phyloP scores from a whole-genome alignment of 352 stramenopile species.

The Pythium utonaiense region DNA sequence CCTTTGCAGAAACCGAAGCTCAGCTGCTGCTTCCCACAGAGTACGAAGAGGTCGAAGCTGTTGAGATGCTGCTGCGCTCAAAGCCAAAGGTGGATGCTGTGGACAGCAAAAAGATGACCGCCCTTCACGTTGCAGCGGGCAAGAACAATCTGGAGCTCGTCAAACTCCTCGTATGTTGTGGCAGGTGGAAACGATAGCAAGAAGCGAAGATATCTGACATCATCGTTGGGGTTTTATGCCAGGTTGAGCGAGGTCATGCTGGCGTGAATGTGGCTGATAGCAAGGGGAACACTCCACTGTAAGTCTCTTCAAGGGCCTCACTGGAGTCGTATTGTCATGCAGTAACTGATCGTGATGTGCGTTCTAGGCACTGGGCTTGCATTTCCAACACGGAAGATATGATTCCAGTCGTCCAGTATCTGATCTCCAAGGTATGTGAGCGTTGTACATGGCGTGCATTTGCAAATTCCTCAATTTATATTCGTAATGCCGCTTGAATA shows the following conservation, averaged over 20 bases:
- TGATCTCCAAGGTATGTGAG: constrained; percentile 60
- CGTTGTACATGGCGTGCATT: too few relatives aligned
- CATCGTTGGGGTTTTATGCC: background rate
- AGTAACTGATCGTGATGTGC: too few relatives aligned
- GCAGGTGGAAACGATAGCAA: background rate
- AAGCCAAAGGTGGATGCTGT: constrained; percentile 62
- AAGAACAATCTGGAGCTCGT: constrained; percentile 64
- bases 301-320: constrained; percentile 4
- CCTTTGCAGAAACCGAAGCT: too few relatives aligned
- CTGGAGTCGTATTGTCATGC: background rate
- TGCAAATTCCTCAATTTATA: too few relatives aligned
- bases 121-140: constrained; percentile 57
- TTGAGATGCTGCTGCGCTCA: constrained; percentile 53
- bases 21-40: constrained; percentile 30
- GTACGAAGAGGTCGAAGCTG: constrained; percentile 55
- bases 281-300: constrained; percentile 74
- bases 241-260: constrained; percentile 49
- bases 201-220: background rate
- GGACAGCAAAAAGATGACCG: constrained; percentile 75
- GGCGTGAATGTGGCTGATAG: constrained; percentile 54
- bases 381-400: constrained; percentile 51
- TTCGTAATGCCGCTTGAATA: constrained; percentile 18
- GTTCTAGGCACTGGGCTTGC: constrained; percentile 59
- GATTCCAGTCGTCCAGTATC: constrained; percentile 44
- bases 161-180: constrained; percentile 37